Percentiles rank a stretch among this genome's conserved stretches.
phyloP scores from a whole-genome alignment of 176 grass and related monocot genomes.

The Canna indica region DNA sequence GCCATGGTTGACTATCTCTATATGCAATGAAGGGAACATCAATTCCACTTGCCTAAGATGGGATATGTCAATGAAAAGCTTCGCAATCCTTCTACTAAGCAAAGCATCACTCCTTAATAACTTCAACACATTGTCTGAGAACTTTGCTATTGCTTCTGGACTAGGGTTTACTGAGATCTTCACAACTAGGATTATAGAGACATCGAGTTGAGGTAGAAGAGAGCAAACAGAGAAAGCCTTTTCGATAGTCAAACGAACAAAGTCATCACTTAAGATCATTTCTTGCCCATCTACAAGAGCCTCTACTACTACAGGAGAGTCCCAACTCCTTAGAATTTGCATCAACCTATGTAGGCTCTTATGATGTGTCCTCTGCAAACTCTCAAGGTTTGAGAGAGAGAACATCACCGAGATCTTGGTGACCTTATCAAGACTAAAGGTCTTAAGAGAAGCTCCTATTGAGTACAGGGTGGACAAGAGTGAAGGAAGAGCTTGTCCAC shows the following conservation, averaged over 20 bases:
- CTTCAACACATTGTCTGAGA: not conserved
- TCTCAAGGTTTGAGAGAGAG: constrained; percentile 28
- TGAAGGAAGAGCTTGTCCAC: constrained; percentile 17
- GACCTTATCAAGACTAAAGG: constrained; percentile 2
- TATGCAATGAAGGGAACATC: constrained; percentile 13
- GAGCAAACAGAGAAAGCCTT: constrained; percentile 1
- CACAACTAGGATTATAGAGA: constrained; percentile 28
- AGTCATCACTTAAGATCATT: constrained; percentile 6
- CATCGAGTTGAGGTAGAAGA: constrained; percentile 13
- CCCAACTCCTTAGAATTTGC: constrained; percentile 31
- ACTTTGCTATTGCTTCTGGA: constrained; percentile 22
- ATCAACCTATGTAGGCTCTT: constrained; percentile 26
- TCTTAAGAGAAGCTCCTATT: constrained; percentile 23
- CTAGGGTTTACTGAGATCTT: constrained; percentile 14
- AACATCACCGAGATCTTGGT: constrained; percentile 38
- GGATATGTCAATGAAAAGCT: constrained; percentile 21
- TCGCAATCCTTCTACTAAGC: constrained; percentile 18
- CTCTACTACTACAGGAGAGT: constrained; percentile 32
- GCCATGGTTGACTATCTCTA: constrained; percentile 13
- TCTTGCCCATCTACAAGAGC: constrained; percentile 4
- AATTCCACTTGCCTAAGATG: constrained; percentile 7
- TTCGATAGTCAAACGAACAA: constrained; percentile 4
- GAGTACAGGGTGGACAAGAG: constrained; percentile 30
- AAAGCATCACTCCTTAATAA: not conserved
- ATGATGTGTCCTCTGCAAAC: constrained; percentile 11